These are phyloP conservation scores for Stygiomarasmius scandens DNA, from an alignment of 1,284 basidiomycete genomes.

Conservation along the genomic window DNA sequence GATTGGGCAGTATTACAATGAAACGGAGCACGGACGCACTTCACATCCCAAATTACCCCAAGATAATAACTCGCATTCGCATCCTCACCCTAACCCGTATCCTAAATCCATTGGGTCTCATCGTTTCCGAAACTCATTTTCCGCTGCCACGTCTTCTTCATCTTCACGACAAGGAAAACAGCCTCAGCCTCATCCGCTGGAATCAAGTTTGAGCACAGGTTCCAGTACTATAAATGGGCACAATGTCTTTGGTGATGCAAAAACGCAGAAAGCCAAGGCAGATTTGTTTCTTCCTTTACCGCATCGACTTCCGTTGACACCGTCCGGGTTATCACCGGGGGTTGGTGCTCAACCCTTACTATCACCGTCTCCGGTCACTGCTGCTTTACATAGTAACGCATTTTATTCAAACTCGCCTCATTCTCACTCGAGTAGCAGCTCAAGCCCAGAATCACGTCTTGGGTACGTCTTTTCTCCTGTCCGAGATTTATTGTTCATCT, in stretches of 20 bases:
- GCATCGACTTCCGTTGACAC: conserved; percentile 9
- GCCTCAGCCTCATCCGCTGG: conserved; percentile 24
- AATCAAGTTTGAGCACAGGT: conserved; percentile 10
- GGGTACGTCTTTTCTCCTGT: neutral
- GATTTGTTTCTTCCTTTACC: conserved; percentile 17
- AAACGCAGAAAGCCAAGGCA: conserved; percentile 14
- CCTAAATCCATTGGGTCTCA: conserved; percentile 32
- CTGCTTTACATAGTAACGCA: conserved; percentile 15
- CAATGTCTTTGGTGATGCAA: neutral
- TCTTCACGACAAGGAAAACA: conserved; percentile 15
- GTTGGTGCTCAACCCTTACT: neutral
- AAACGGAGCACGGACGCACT: neutral
- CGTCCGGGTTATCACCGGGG: conserved; percentile 6
- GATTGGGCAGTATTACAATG: neutral
- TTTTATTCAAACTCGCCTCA: conserved; percentile 12
- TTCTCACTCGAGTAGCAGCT: conserved; percentile 1
- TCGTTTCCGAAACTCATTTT: conserved; percentile 62
- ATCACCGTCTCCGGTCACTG: conserved; percentile 8
- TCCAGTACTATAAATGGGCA: neutral
- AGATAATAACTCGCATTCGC: conserved; percentile 13
- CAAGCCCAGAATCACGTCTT: neutral
- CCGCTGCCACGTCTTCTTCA: conserved; percentile 39
- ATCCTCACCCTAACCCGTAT: conserved; percentile 1
- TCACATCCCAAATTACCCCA: conserved; percentile 5
- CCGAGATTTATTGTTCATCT: neutral